Percentiles rank a stretch among this genome's conserved stretches.
Conservation (phyloP, 495 filamentous ascomycete species). For the Pyrenopolyporus hunteri region DNA sequence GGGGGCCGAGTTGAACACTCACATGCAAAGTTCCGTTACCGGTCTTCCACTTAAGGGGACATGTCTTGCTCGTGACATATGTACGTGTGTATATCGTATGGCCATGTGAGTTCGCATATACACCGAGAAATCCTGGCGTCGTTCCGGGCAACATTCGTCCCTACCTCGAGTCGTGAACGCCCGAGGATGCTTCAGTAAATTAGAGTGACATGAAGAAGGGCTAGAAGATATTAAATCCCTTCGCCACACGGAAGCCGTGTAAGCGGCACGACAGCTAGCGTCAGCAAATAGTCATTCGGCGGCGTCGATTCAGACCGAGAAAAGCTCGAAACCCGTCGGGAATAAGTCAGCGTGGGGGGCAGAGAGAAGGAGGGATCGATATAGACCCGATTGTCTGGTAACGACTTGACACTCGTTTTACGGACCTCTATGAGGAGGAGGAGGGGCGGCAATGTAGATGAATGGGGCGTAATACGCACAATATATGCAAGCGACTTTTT, state of each 20-base stretch:
- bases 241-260: slow-evolving; percentile 5
- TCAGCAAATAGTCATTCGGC: no score
- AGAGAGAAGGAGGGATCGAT: neutral
- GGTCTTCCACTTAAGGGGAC: no score
- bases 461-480: slow-evolving; percentile 30
- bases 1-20: neutral
- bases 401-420: slow-evolving; percentile 25
- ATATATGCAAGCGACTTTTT: slow-evolving; percentile 16
- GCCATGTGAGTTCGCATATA: slow-evolving; percentile 22
- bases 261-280: slow-evolving; percentile 3
- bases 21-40: no score
- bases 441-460: slow-evolving; percentile 27
- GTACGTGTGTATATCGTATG: slow-evolving; percentile 10
- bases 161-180: slow-evolving; percentile 4
- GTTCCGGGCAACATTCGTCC: slow-evolving; percentile 15
- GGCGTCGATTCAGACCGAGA: neutral
- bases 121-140: slow-evolving; percentile 14
- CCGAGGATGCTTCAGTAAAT: neutral
- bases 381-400: slow-evolving; percentile 32
- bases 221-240: neutral
- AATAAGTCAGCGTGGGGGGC: slow-evolving; percentile 5
- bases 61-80: neutral
- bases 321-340: neutral
- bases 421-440: slow-evolving; percentile 15
- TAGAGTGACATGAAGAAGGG: neutral